Evolutionary conservation across 441 rosid genomes (phyloP), one percentile per base, ranked within the genome.

Genomic region (Bruguiera hainesii): DNA sequence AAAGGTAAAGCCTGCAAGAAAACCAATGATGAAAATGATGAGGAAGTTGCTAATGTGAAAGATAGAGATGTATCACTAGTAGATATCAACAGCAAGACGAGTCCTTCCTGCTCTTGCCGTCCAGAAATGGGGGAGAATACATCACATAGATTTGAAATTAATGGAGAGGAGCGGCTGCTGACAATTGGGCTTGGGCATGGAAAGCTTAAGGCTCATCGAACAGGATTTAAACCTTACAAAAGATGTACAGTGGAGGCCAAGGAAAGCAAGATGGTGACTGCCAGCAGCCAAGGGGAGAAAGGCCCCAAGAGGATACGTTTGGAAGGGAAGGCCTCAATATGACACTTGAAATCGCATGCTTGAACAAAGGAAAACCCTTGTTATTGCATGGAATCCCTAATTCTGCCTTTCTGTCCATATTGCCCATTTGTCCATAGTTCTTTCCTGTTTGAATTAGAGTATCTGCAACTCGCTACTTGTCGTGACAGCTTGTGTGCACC

Each of bases 161-260:
- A 66, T 58, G 73, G 65, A 65, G 80, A 78, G 55, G 75, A 66
- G 56, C 83, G 82, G 59, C 77, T 86, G 51, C 83, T 80, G 68
- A 83, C 86, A 33, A 76, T 86, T 9, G 92, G 92, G 55, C 82
- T 87, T 46, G 88, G 84, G 76, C 67, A 76, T 58, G 88, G 74
- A 71, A 88, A 77, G 68, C 79, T 85, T 16, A 84, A 82, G 84
- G 75, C 83, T 30, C 81, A 81, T 52, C 82, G 86, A 64, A 88
- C 94, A 49, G 97, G 99, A 69, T 94, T 94, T 72, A 94, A 89
- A 73, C 99, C 97, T 37, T 94, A 94, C 85, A 94, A 91, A 80
- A 87, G 97, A 78, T 94, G 96, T 75, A 84, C 94, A 1, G 68
- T 86, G 76, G 99, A 94, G 83, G 92, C 91, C 51, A 88, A 74